Conservation (phyloP, 805 yeast species). For the Hanseniaspora clermontiae region DNA sequence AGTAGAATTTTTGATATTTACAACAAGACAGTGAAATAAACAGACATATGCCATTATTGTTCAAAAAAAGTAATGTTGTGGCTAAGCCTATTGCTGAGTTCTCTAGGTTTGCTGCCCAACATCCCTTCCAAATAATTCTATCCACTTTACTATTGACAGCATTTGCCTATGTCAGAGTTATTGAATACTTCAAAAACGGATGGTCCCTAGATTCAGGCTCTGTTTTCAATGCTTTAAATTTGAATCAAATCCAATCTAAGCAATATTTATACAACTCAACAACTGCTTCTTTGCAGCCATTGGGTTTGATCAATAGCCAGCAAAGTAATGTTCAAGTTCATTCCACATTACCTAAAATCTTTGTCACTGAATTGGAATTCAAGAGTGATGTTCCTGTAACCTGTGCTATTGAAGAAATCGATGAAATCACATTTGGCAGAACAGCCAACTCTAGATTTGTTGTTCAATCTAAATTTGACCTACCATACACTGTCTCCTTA, state of each 20-base stretch:
- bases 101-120: conserved; percentile 49
- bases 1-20: neutral
- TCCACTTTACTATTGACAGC: conserved; percentile 63
- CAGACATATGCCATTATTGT: conserved; percentile 21
- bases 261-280: conserved; percentile 15
- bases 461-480: conserved; percentile 10
- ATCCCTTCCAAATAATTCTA: conserved; percentile 79
- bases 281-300: neutral
- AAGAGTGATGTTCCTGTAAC: conserved; percentile 17
- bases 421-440: conserved; percentile 2
- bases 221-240: conserved; percentile 2
- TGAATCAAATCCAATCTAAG: conserved; percentile 12
- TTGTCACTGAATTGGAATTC: conserved; percentile 24
- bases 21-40: neutral
- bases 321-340: neutral
- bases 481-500: conserved; percentile 14
- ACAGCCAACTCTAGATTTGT: conserved; percentile 7
- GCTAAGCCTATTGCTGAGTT: conserved; percentile 35
- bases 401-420: conserved; percentile 16
- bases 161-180: conserved; percentile 61
- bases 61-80: conserved; percentile 23
- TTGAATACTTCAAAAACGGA: conserved; percentile 46
- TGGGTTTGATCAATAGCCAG: neutral
- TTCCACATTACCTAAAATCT: conserved; percentile 22
- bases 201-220: conserved; percentile 25